These are phyloP conservation scores for Cladosporium halotolerans DNA, from an alignment of 2,329 filamentous ascomycete genomes.

Conservation along the genomic window DNA sequence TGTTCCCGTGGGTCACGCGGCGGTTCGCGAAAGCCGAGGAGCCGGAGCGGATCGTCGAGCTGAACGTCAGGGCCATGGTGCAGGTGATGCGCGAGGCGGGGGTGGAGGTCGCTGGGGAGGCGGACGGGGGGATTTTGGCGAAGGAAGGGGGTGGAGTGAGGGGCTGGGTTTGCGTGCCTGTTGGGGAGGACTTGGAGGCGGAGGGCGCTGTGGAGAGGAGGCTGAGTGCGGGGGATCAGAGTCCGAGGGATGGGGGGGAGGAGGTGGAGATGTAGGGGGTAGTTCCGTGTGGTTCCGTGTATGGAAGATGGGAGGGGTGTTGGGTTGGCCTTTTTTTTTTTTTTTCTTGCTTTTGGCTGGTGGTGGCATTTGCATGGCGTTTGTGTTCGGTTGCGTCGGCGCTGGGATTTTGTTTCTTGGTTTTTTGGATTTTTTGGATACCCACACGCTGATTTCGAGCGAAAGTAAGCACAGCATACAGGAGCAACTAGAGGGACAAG, in stretches of 20 bases:
- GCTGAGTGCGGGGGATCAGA: not conserved
- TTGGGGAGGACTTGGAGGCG: conserved; percentile 1
- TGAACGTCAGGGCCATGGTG: conserved; percentile 79
- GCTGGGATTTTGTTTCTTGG: no score
- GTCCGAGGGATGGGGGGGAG: conserved; percentile 10
- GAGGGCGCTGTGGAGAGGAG: conserved; percentile 5
- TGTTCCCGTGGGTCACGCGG: conserved; percentile 64
- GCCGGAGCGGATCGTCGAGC: conserved; percentile 70
- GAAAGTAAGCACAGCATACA: no score
- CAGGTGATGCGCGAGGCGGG: conserved; percentile 53
- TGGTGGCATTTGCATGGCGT: not conserved
- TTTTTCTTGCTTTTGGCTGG: no score
- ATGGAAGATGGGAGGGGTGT: not conserved
- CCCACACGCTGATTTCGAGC: no score
- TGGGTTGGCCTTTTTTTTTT: not conserved
- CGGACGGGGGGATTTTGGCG: conserved; percentile 35
- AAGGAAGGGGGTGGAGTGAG: conserved; percentile 16
- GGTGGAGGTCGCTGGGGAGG: conserved; percentile 35
- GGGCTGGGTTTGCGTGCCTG: conserved; percentile 23
- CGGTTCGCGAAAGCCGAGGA: conserved; percentile 53
- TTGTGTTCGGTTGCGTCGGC: not conserved
- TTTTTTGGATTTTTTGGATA: no score
- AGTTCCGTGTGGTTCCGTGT: no score
- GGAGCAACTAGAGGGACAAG: no score
- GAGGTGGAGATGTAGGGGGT: conserved; percentile 14